Base-by-base conservation (phyloP, 1,284 basidiomycete species). In the Caloboletus inedulis region DNA sequence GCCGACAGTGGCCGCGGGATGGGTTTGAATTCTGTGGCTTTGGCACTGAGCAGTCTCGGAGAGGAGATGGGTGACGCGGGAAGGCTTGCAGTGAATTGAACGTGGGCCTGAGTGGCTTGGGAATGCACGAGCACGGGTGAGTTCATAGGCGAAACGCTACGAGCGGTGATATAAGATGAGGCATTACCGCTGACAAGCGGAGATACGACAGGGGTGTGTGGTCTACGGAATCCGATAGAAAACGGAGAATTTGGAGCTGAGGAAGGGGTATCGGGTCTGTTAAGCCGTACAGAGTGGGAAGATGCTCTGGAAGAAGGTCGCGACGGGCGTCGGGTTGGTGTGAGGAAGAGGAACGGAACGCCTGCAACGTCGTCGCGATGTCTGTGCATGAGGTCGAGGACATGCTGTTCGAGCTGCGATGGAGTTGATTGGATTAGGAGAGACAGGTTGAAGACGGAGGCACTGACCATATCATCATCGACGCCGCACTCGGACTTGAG, bases 381-480 rank as follows among this genome's bases (percentile, higher is more conserved):
- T 70, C 87, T 87, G 70, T 92, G 89, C 89, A 92, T 91, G 55
- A 92, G 77, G 64, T 91, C 88, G 27, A 92, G 77, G 51, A 91
- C 85, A 66, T 82, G 79, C 60, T 89, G 84, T 64, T 91, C 89
- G 47, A 88, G 74, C 85, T 90, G 62, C 7, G 47, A 52, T n/a
- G 45, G 43, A 43, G 41, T 48, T 23, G 57, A 52, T 52, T 60
- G 54, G 54, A 53, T 50, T 51, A 43, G 49, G 29, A 46, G 43
- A 53, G 49, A 48, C 42, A 51, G 33, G 64, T 29, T 45, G 47
- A 19, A n/a, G 44, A 43, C 12, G 35, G 7, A 43, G 41, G 16
- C 29, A 64, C 73, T 64, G 56, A 93, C 91, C 70, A 82, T 82
- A 62, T 89, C 87, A 56, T 88, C 84, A 62, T 91, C 81, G 60